Percentiles rank a stretch among this genome's conserved stretches.
Conservation (phyloP, 371 early-diverging fungal genomes). For the Mortierella sp. region DNA sequence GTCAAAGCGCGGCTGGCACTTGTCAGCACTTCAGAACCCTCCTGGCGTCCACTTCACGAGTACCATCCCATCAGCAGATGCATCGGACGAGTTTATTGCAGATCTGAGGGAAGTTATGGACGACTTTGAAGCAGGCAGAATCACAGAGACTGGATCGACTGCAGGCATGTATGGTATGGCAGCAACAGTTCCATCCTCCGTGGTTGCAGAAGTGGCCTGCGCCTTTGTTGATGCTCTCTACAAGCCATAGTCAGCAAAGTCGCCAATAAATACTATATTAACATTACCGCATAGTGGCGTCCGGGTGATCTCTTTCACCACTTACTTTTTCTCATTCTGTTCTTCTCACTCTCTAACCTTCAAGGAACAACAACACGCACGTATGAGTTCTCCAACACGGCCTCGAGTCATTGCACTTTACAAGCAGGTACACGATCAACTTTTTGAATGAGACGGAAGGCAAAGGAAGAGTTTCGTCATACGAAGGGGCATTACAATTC, state of each 20-base stretch:
- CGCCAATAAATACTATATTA: too few species aligned
- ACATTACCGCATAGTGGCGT: background rate
- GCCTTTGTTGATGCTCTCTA: constrained; percentile 90
- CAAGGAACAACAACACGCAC: background rate
- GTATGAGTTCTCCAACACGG: constrained; percentile 54
- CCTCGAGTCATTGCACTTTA: constrained; percentile 62
- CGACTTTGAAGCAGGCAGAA: constrained; percentile 74
- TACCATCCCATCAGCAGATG: constrained; percentile 81
- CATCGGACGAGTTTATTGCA: constrained; percentile 77
- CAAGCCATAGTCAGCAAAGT: too few species aligned
- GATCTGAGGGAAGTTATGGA: constrained; percentile 83
- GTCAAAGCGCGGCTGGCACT: constrained; percentile 81
- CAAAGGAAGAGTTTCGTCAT: too few species aligned
- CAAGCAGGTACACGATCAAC: constrained; percentile 56
- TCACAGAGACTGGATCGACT: constrained; percentile 74
- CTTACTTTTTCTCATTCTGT: background rate
- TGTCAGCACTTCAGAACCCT: constrained; percentile 91
- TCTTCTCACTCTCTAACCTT: background rate
- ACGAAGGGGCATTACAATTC: background rate
- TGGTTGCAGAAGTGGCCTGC: constrained; percentile 85
- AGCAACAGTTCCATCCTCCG: constrained; percentile 83
- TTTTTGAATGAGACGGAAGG: background rate
- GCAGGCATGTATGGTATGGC: constrained; percentile 94
- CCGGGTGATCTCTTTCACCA: too few species aligned
- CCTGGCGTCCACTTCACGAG: constrained; percentile 91